Conservation (phyloP, 2,329 filamentous ascomycete species). For the Verticillium nubilum region DNA sequence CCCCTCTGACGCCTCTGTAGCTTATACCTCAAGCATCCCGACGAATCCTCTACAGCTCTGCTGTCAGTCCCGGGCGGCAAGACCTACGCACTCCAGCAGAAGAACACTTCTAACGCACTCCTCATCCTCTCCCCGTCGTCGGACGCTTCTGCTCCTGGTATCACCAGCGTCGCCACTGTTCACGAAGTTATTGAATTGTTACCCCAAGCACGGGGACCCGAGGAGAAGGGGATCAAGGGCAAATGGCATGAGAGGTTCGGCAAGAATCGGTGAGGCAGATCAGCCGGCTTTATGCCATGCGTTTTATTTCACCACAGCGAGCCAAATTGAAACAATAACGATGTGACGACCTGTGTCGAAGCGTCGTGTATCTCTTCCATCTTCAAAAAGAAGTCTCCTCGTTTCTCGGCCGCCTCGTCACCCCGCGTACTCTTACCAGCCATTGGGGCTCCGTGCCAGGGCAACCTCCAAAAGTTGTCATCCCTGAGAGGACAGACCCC, state of each 20-base stretch:
- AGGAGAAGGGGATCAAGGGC: slow-evolving; percentile 24
- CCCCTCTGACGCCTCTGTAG: slow-evolving; percentile 24
- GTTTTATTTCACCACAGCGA: no score
- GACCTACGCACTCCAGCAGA: slow-evolving; percentile 56
- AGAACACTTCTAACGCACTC: slow-evolving; percentile 63
- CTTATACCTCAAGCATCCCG: slow-evolving; percentile 2
- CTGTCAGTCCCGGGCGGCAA: slow-evolving; percentile 18
- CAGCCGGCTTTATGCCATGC: no score
- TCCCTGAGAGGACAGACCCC: no score
- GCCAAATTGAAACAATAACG: neutral
- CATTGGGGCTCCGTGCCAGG: no score
- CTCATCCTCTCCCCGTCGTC: slow-evolving; percentile 42
- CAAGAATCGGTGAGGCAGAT: slow-evolving; percentile 30
- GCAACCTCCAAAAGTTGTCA: no score
- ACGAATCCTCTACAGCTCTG: neutral
- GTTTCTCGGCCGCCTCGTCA: no score
- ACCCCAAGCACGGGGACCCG: slow-evolving; percentile 19
- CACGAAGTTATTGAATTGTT: slow-evolving; percentile 60
- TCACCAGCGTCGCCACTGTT: slow-evolving; percentile 48
- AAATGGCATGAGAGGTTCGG: slow-evolving; percentile 60
- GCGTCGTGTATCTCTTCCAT: no score
- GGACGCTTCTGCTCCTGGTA: slow-evolving; percentile 15
- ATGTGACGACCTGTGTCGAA: no score
- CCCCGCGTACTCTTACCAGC: no score
- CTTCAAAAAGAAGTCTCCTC: no score